A percentile compares a stretch with the other conserved stretches of the same genome.
Evolutionary conservation across 2,329 filamentous ascomycete genomes (phyloP).

Genomic region (Colletotrichum noveboracense): DNA sequence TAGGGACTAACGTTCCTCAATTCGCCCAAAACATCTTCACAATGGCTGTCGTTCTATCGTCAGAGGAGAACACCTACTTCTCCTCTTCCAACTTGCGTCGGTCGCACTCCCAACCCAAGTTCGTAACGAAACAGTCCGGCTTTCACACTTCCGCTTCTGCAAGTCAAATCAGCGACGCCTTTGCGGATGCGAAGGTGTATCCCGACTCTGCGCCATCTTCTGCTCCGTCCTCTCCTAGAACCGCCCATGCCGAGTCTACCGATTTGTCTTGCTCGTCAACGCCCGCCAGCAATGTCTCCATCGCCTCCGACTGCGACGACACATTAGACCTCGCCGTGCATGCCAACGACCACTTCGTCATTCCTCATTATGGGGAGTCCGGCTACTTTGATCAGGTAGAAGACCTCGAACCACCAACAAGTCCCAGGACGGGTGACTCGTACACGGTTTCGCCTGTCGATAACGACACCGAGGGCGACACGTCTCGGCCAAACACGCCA

Average conservation of each 20-base stretch:
- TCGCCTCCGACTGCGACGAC: slow-evolving; percentile 63
- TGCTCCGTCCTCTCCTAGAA: slow-evolving; percentile 60
- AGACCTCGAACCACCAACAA: slow-evolving; percentile 55
- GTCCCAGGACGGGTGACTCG: slow-evolving; percentile 55
- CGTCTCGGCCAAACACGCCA: slow-evolving; percentile 64
- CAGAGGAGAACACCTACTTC: slow-evolving; percentile 65
- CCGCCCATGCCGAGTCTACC: slow-evolving; percentile 56
- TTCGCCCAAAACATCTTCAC: slow-evolving; percentile 15
- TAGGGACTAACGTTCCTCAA: slow-evolving; percentile 18
- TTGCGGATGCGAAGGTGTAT: slow-evolving; percentile 45
- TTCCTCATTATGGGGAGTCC: slow-evolving; percentile 51
- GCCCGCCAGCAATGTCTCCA: slow-evolving; percentile 66
- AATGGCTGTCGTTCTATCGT: slow-evolving; percentile 63
- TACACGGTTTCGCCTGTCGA: slow-evolving; percentile 60
- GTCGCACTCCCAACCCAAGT: slow-evolving; percentile 66
- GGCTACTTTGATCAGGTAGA: slow-evolving; percentile 52
- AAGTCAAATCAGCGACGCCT: slow-evolving; percentile 52
- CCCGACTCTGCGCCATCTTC: slow-evolving; percentile 57
- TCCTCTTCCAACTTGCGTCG: slow-evolving; percentile 58
- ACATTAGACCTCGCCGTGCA: slow-evolving; percentile 46
- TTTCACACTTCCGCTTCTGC: slow-evolving; percentile 53
- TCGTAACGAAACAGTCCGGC: slow-evolving; percentile 46
- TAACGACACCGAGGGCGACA: slow-evolving; percentile 53
- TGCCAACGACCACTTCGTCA: slow-evolving; percentile 52
- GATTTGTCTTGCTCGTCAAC: slow-evolving; percentile 67